Evolutionary conservation across 1,139 yeast species (phyloP).

Genomic region (Suhomyces chickasaworum): DNA sequence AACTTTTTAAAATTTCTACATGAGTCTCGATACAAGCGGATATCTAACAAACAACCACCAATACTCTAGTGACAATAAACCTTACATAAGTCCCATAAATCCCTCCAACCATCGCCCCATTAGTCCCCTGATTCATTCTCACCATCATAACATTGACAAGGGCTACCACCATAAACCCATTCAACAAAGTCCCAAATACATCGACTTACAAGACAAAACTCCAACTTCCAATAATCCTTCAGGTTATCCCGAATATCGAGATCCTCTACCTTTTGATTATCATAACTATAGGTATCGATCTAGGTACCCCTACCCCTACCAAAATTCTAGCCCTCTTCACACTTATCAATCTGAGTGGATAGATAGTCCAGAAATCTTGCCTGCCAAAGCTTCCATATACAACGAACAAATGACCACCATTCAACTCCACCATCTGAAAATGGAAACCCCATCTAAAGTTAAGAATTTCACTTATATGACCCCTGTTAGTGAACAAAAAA

Average conservation of each 20-base stretch:
- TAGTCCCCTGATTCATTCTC: neutral
- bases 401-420: conserved; percentile 8
- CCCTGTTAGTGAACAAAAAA: conserved; percentile 26
- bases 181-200: neutral
- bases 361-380: conserved; percentile 33
- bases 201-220: neutral
- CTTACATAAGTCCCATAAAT: neutral
- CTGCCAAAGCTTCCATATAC: conserved; percentile 20
- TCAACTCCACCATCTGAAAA: conserved; percentile 13
- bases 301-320: conserved; percentile 6
- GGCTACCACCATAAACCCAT: neutral
- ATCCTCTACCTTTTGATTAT: neutral
- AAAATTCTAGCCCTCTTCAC: conserved; percentile 10
- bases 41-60: conserved; percentile 1
- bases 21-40: conserved; percentile 9
- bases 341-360: conserved; percentile 41
- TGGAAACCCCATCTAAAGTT: conserved; percentile 28
- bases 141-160: conserved; percentile 3
- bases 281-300: conserved; percentile 1
- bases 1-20: conserved; percentile 3
- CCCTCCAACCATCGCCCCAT: neutral
- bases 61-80: neutral
- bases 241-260: neutral
- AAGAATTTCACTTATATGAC: conserved; percentile 25
- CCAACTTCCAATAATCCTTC: neutral